Conservation (phyloP, 2,329 filamentous ascomycete species). For the Cryphonectria carpinicola region DNA sequence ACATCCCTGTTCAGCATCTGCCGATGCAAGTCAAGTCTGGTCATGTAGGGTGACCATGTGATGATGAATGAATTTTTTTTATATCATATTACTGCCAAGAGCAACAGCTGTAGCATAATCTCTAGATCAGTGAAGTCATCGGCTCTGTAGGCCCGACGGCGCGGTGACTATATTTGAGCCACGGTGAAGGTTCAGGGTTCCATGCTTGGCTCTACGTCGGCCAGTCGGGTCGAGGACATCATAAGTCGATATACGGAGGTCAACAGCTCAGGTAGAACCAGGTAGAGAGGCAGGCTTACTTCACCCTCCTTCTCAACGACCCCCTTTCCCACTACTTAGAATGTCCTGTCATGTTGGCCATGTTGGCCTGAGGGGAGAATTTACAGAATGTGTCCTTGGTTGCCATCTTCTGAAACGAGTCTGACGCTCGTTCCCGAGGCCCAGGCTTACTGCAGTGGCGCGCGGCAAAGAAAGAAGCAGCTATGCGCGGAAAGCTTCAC, state of each 20-base stretch:
- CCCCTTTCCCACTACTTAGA: not conserved
- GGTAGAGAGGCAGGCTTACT: not conserved
- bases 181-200: not conserved
- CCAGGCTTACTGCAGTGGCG: not conserved
- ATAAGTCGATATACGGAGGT: not conserved
- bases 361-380: not conserved
- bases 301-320: not conserved
- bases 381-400: slow-evolving; percentile 4
- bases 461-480: not conserved
- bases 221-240: not conserved
- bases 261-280: not conserved
- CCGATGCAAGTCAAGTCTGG: not conserved
- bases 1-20: not conserved
- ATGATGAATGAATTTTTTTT: not conserved
- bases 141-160: not conserved
- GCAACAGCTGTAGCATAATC: not conserved
- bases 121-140: not conserved
- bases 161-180: not conserved
- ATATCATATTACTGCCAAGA: not conserved
- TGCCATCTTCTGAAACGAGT: slow-evolving; percentile 20
- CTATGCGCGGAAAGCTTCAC: not conserved
- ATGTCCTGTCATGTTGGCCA: not conserved
- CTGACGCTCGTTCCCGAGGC: not conserved
- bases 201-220: not conserved
- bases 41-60: not conserved